Percentiles rank a stretch among this genome's conserved stretches.
Evolutionary conservation across 306 rosid species (phyloP).

Genomic region (Cyclanthera cordifolia): DNA sequence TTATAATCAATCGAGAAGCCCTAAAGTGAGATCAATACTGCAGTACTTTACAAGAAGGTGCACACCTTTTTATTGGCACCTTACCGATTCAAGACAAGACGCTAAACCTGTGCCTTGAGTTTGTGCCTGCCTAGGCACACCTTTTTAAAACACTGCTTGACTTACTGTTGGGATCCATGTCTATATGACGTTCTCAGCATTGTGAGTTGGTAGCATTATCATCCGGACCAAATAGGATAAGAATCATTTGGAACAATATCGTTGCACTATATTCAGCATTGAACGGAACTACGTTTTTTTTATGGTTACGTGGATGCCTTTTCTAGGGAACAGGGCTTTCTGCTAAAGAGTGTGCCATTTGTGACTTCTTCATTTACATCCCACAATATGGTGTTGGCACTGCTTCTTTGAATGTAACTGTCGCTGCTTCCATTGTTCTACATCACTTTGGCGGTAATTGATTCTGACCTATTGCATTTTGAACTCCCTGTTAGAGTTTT

Average conservation of each 20-base stretch:
- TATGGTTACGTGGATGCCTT: neutral
- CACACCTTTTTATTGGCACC: no score
- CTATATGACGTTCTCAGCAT: neutral
- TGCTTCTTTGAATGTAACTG: constrained; percentile 89
- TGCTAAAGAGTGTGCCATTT: constrained; percentile 66
- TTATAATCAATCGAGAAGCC: no score
- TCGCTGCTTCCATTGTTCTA: constrained; percentile 83
- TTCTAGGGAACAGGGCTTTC: constrained; percentile 81
- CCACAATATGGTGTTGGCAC: constrained; percentile 87
- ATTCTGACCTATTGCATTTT: neutral
- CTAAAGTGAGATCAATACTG: no score
- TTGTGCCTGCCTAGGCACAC: no score
- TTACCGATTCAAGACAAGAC: no score
- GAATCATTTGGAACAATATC: neutral
- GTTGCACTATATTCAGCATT: neutral
- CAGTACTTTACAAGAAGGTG: no score
- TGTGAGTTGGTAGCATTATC: neutral
- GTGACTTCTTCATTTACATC: constrained; percentile 85
- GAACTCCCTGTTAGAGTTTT: neutral
- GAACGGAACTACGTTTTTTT: neutral
- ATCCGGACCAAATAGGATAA: neutral
- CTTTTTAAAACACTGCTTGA: neutral
- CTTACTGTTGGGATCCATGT: neutral
- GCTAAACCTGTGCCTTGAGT: no score
- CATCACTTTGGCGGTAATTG: constrained; percentile 85